Evolutionary conservation across 306 rosid species (phyloP).

Genomic region (Sicyos edulis): DNA sequence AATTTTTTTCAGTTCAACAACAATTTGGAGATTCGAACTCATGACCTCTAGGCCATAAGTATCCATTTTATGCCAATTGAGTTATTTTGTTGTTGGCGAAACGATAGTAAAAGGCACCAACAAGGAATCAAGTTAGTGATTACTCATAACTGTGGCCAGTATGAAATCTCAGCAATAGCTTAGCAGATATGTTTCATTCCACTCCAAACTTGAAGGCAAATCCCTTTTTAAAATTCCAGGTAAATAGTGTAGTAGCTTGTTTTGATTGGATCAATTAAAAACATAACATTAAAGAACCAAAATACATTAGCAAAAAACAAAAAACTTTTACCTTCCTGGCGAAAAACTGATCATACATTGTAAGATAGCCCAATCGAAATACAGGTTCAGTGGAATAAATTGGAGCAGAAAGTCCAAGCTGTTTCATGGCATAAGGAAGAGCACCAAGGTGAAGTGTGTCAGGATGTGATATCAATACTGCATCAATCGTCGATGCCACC

Average conservation of each 20-base stretch:
- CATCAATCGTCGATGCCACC: constrained; percentile 75
- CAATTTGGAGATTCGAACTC: too few relatives aligned
- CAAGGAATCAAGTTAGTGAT: not conserved
- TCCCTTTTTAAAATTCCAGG: not conserved
- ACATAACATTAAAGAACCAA: not conserved
- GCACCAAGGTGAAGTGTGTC: constrained; percentile 98
- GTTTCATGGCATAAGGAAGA: constrained; percentile 75
- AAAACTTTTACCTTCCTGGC: constrained; percentile 60
- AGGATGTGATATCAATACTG: constrained; percentile 75
- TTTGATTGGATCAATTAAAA: constrained; percentile 5
- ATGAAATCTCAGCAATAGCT: not conserved
- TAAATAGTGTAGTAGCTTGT: not conserved
- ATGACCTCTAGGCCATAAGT: too few relatives aligned
- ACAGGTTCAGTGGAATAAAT: constrained; percentile 85
- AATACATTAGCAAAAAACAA: not conserved
- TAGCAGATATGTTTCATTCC: not conserved
- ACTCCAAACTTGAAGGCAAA: not conserved
- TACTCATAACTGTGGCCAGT: not conserved
- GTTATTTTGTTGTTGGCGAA: too few relatives aligned
- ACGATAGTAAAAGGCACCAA: not conserved
- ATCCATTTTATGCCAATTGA: too few relatives aligned
- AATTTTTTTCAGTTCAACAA: too few relatives aligned
- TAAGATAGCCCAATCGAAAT: constrained; percentile 77
- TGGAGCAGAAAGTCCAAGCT: constrained; percentile 76
- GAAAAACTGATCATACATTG: constrained; percentile 87